Percentiles rank a stretch among this genome's conserved stretches.
Evolutionary conservation across 176 grass and related monocot genomes (phyloP).

Genomic region (Sorghum bicolor): DNA sequence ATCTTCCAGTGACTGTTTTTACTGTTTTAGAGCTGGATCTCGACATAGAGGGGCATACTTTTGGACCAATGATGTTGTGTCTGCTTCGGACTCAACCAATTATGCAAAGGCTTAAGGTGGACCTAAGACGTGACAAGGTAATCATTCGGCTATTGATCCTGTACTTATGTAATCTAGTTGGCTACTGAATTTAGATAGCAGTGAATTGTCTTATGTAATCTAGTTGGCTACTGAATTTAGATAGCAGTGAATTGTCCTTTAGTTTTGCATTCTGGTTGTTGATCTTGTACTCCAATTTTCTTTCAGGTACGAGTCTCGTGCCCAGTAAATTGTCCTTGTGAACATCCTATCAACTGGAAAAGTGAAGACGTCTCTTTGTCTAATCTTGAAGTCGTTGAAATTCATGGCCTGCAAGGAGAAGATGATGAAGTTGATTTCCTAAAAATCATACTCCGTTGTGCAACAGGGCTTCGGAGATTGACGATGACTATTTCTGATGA

Average conservation of each 20-base stretch:
- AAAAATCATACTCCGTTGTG: neutral
- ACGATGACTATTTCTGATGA: neutral
- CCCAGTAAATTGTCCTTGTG: neutral
- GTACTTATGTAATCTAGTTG: neutral
- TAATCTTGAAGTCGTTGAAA: neutral
- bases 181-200: neutral
- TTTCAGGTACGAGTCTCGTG: neutral
- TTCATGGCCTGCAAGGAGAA: neutral
- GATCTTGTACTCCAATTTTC: neutral
- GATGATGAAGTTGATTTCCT: neutral
- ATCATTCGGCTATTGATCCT: neutral
- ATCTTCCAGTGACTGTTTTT: neutral
- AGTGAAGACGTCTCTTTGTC: neutral
- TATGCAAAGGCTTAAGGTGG: neutral
- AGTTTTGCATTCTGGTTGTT: too few species aligned
- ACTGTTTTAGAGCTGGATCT: neutral
- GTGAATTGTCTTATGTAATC: too few species aligned
- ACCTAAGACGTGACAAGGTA: neutral
- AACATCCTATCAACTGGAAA: neutral
- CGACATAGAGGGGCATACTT: neutral
- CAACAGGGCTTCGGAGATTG: neutral
- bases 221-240: neutral
- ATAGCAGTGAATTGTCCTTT: too few species aligned
- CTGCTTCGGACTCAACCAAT: neutral
- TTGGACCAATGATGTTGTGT: neutral